Evolutionary conservation across 441 rosid species (phyloP), one percentile per base, ranked within the genome.

Genomic region (Viola pubescens): DNA sequence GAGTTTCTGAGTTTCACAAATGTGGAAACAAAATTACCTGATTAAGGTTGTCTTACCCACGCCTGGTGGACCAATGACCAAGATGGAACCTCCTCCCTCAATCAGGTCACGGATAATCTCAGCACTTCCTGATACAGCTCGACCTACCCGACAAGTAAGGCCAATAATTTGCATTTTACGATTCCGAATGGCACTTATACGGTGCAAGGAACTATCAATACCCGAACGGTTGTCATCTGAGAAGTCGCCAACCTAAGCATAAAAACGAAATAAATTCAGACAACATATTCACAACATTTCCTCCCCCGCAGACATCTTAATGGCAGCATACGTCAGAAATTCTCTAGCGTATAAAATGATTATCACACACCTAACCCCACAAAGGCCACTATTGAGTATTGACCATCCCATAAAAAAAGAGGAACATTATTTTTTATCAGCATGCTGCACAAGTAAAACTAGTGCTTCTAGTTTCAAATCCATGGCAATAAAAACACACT

Each of bases 1-100:
- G 13, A 58, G 53, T 40, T 37, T 37, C 57, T 53, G 9, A 43
- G 40, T 44, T 61, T 52, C 39, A 46, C 14, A 37, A 64, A 7
- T 5, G 52, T 37, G 38, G 13, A 67, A n/a, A 47, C 38, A 16
- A 51, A 12, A 59, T 42, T 77, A 89, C 97, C 98, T 84, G 76
- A 91, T 91, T 55, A 91, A 79, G 58, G 98, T 91, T 43, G 98
- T 91, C 80, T 91, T 91, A 63, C 98, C 98, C 56, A 91, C 97
- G 56, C 98, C 97, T 7, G 97, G 98, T 60, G 86, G 87, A 59
- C 98, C 97, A 5, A 91, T 87, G 67, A 89, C 91, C 81, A 91
- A 80, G 70, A 91, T 83, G 16, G 98, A 89, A 65, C 91, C 87
- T 70, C 95, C 91, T 52, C 85, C 85, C 65, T 79, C 89, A 37